phyloP scores from a whole-genome alignment of 805 yeast species.

The Ogataea glucozyma region DNA sequence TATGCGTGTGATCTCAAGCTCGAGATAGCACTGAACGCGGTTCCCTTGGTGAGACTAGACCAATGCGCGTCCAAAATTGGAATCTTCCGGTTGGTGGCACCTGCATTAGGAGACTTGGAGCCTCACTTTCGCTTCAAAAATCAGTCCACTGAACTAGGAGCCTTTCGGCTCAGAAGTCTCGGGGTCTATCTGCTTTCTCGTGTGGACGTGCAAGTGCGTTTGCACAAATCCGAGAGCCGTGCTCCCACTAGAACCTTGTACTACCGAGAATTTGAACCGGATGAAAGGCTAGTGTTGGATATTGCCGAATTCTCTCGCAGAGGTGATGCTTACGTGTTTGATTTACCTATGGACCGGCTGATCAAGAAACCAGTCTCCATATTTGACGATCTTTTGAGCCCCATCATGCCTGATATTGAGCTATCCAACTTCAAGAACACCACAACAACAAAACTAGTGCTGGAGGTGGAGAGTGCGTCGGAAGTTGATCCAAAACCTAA shows the following conservation, averaged over 20 bases:
- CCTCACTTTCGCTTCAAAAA: conserved; percentile 12
- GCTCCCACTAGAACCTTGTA: conserved; percentile 10
- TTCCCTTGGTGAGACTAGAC: conserved; percentile 2
- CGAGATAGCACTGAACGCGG: conserved; percentile 6
- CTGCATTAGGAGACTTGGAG: neutral
- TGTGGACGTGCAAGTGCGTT: conserved; percentile 10
- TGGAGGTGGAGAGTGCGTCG: too few species aligned
- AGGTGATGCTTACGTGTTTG: neutral
- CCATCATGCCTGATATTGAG: neutral
- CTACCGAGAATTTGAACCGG: conserved; percentile 7
- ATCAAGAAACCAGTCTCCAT: neutral
- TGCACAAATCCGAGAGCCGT: conserved; percentile 2
- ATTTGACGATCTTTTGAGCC: neutral
- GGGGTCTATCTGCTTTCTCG: conserved; percentile 8
- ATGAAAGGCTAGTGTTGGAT: conserved; percentile 16
- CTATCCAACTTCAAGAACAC: too few species aligned
- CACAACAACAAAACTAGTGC: too few species aligned
- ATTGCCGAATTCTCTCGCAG: conserved; percentile 11
- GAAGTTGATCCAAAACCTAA: too few species aligned
- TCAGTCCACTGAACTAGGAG: conserved; percentile 20
- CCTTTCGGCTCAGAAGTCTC: conserved; percentile 12
- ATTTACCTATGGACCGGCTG: neutral
- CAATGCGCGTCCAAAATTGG: conserved; percentile 9
- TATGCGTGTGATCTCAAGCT: conserved; percentile 16
- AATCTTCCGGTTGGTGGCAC: neutral